phyloP scores from a whole-genome alignment of 1,139 yeast genomes.

The Candida sp. region DNA sequence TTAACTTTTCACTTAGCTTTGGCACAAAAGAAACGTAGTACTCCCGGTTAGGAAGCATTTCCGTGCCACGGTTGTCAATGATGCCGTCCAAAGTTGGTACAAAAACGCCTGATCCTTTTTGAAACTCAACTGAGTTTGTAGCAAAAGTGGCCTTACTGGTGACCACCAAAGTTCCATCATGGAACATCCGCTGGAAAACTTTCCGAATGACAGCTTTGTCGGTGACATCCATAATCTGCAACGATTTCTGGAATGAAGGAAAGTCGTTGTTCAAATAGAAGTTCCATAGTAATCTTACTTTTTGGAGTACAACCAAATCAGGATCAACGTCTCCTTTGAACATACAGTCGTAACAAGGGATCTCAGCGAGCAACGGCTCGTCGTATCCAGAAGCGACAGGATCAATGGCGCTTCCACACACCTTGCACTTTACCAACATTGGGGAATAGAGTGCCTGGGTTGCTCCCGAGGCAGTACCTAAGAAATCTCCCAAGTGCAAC shows the following conservation, averaged over 20 bases:
- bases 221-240: constrained; percentile 10
- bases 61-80: constrained; percentile 12
- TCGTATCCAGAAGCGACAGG: constrained; percentile 20
- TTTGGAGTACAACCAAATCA: constrained; percentile 18
- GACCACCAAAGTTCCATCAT: constrained; percentile 16
- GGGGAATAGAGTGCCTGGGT: constrained; percentile 6
- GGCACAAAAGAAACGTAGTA: constrained; percentile 22
- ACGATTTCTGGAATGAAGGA: constrained; percentile 17
- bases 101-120: constrained; percentile 17
- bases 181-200: constrained; percentile 20
- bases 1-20: constrained; percentile 6
- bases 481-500: constrained; percentile 14
- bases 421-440: constrained; percentile 10
- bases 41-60: constrained; percentile 8
- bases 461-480: constrained; percentile 6
- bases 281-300: constrained; percentile 21
- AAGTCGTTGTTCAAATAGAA: constrained; percentile 15
- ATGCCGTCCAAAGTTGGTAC: constrained; percentile 12
- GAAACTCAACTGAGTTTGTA: constrained; percentile 8
- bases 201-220: constrained; percentile 5
- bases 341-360: constrained; percentile 20
- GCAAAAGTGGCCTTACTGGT: constrained; percentile 12
- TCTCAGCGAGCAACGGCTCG: constrained; percentile 2
- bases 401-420: constrained; percentile 18
- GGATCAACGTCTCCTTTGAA: constrained; percentile 11